Percentiles rank a stretch among this genome's conserved stretches.
phyloP scores from a whole-genome alignment of 352 stramenopile species.

The Ophiocytium majus region DNA sequence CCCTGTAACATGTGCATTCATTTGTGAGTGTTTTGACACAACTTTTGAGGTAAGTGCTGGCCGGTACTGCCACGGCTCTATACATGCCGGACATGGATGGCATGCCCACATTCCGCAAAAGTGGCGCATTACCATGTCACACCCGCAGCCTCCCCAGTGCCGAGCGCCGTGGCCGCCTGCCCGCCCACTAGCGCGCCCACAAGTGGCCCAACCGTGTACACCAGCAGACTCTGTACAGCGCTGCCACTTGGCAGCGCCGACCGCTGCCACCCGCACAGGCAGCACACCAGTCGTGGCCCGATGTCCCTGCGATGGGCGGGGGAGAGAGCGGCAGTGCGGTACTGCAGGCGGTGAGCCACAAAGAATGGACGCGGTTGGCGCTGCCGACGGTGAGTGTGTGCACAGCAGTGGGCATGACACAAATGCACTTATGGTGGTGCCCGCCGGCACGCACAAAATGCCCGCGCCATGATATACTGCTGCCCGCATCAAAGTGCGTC shows the following conservation, averaged over 20 bases:
- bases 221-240: background rate
- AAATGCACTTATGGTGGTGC: no score
- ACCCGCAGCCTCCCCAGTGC: no score
- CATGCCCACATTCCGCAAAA: no score
- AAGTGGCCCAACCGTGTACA: background rate
- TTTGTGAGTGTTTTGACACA: no score
- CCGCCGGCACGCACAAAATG: background rate
- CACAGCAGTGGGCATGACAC: background rate
- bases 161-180: no score
- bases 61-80: no score
- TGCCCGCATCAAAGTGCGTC: background rate
- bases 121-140: no score
- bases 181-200: background rate
- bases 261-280: background rate
- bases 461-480: background rate
- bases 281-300: background rate
- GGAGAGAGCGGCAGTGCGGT: no score
- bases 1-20: no score
- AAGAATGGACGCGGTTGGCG: background rate
- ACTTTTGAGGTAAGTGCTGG: no score
- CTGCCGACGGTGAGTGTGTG: background rate
- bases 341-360: no score
- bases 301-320: background rate
- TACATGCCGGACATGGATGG: no score
- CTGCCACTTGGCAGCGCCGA: background rate